phyloP scores from a whole-genome alignment of 495 filamentous ascomycete genomes.

The Recurvomyces mirabilis region DNA sequence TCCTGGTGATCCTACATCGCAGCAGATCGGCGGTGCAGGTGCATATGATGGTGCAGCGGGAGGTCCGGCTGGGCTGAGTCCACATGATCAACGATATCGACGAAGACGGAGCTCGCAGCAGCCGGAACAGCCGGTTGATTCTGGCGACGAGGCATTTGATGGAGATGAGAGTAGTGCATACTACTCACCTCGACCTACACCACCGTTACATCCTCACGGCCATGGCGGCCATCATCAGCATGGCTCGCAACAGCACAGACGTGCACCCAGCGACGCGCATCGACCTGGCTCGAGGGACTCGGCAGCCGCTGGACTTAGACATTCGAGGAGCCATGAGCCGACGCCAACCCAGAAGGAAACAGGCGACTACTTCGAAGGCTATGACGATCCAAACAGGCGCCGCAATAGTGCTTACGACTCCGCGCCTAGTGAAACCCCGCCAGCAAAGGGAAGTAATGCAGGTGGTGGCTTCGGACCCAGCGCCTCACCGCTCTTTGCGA shows the following conservation, averaged over 20 bases:
- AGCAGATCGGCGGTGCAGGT: not conserved
- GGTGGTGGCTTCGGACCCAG: constrained; percentile 25
- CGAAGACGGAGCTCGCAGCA: constrained; percentile 5
- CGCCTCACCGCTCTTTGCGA: constrained; percentile 28
- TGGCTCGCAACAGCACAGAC: too few relatives aligned
- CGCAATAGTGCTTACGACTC: constrained; percentile 6
- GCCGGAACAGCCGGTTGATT: not conserved
- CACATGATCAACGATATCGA: constrained; percentile 3
- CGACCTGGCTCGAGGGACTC: constrained; percentile 1
- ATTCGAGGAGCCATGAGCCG: constrained; percentile 27
- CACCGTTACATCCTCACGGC: constrained; percentile 3
- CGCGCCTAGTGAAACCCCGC: not conserved
- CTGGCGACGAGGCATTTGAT: constrained; percentile 11
- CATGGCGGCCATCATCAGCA: constrained; percentile 1
- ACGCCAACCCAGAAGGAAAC: constrained; percentile 26
- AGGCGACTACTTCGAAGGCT: constrained; percentile 21
- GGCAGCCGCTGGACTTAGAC: constrained; percentile 21
- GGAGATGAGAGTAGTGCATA: constrained; percentile 6
- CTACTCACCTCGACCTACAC: not conserved
- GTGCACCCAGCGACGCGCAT: not conserved
- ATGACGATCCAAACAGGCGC: constrained; percentile 1
- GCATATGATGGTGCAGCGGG: not conserved
- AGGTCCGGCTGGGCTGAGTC: constrained; percentile 3
- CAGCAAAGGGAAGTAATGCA: not conserved
- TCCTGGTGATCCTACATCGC: constrained; percentile 13